Conservation (phyloP, 2,329 filamentous ascomycete genomes). For the Karstenula rhodostoma region DNA sequence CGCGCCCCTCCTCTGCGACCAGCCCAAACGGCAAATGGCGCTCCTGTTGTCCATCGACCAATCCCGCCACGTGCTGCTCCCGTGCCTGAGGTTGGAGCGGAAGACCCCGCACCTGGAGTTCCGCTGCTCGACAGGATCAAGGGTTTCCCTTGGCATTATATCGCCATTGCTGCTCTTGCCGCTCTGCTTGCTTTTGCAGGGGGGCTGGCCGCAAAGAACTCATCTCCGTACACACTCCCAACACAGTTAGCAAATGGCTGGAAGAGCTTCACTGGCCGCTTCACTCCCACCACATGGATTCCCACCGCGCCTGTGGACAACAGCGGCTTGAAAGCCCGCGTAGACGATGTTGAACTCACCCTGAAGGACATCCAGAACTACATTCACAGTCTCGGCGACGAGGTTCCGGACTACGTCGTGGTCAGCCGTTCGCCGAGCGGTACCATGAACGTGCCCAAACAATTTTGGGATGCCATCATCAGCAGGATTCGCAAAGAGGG, state of each 20-base stretch:
- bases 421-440: conserved; percentile 63
- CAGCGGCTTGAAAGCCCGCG: conserved; percentile 5
- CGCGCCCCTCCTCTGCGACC: background rate
- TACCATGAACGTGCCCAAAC: conserved; percentile 62
- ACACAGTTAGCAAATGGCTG: background rate
- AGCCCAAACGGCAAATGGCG: background rate
- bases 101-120: background rate
- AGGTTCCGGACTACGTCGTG: conserved; percentile 65
- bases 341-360: conserved; percentile 20
- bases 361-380: conserved; percentile 25
- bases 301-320: background rate
- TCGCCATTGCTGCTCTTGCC: background rate
- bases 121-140: background rate
- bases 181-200: background rate
- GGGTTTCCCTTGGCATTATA: background rate
- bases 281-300: background rate
- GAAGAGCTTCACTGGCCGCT: background rate
- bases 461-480: conserved; percentile 72
- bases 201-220: background rate
- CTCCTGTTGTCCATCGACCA: background rate
- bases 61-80: background rate
- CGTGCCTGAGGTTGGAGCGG: background rate
- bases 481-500: conserved; percentile 61
- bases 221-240: background rate
- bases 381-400: conserved; percentile 27